Conservation (phyloP, 208 protist genomes). For the Entamoeba histolytica region DNA sequence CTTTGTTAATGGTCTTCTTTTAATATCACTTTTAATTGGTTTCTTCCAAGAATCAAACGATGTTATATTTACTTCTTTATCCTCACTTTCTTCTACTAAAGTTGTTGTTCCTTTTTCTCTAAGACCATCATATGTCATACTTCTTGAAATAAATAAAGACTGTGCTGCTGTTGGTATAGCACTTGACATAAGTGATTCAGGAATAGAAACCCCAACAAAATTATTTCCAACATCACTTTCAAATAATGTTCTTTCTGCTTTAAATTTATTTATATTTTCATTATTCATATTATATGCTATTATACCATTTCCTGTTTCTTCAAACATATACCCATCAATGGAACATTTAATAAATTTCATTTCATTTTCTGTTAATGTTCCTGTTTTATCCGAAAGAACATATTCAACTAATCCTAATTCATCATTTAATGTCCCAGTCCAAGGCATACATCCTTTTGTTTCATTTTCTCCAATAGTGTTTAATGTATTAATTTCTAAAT, state of each 20-base stretch:
- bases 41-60: too few species aligned
- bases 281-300: neutral
- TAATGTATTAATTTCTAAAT: neutral
- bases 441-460: neutral
- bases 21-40: too few species aligned
- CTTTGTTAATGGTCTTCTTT: too few species aligned
- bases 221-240: neutral
- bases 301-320: neutral
- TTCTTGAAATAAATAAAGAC: too few species aligned
- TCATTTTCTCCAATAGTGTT: neutral
- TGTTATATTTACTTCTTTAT: too few species aligned
- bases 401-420: constrained; percentile 26
- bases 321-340: neutral
- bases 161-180: too few species aligned
- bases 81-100: too few species aligned
- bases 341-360: neutral
- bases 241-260: neutral
- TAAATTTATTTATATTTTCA: neutral
- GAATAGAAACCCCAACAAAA: neutral
- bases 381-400: constrained; percentile 57
- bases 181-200: too few species aligned
- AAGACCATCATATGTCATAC: too few species aligned
- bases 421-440: neutral
- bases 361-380: constrained; percentile 42
- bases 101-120: too few species aligned